These are phyloP conservation scores for Entoloma clypeatum DNA, from an alignment of 1,284 basidiomycete genomes.

Conservation along the genomic window DNA sequence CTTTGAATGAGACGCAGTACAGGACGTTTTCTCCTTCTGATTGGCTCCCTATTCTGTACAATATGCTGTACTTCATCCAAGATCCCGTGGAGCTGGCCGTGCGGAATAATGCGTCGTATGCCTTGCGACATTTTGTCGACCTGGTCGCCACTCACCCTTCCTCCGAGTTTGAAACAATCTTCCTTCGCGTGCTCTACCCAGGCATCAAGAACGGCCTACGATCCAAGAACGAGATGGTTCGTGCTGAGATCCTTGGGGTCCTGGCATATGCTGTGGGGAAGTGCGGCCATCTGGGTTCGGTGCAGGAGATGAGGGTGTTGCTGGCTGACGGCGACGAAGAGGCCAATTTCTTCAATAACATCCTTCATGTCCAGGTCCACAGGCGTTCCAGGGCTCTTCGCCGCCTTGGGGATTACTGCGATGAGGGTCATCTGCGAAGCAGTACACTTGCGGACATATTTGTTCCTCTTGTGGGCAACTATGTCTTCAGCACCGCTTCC, in stretches of 20 bases:
- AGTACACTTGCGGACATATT: constrained; percentile 81
- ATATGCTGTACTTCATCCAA: constrained; percentile 84
- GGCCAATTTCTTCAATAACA: constrained; percentile 96
- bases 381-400: constrained; percentile 86
- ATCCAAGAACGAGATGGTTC: constrained; percentile 85
- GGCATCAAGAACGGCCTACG: constrained; percentile 81
- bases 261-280: constrained; percentile 73
- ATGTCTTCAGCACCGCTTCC: constrained; percentile 66
- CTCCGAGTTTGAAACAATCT: constrained; percentile 48
- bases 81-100: constrained; percentile 89
- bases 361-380: constrained; percentile 93
- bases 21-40: constrained; percentile 48
- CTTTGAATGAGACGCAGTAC: constrained; percentile 66
- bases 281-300: constrained; percentile 55
- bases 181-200: constrained; percentile 72
- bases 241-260: constrained; percentile 82
- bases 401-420: constrained; percentile 78
- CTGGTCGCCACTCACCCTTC: constrained; percentile 40
- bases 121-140: constrained; percentile 79
- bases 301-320: constrained; percentile 80
- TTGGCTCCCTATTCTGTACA: constrained; percentile 87
- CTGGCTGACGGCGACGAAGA: constrained; percentile 92
- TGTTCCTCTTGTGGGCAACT: constrained; percentile 84
- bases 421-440: constrained; percentile 69
- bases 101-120: constrained; percentile 76